Conservation (phyloP, 805 yeast genomes). For the baker's yeast (Saccharomyces cerevisiae) region DNA sequence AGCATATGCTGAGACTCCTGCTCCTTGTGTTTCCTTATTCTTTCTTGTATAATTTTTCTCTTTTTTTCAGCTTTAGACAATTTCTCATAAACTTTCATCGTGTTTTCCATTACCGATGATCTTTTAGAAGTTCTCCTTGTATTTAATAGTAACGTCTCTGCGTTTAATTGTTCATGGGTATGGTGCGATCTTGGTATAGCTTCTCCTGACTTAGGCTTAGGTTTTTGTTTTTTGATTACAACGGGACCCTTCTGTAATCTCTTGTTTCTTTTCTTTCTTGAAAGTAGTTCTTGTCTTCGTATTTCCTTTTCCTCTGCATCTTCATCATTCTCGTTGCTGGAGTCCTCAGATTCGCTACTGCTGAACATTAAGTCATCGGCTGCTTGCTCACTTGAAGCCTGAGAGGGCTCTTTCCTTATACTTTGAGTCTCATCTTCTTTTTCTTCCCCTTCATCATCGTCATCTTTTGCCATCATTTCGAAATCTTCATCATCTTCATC, state of each 20-base stretch:
- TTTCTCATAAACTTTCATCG: constrained; percentile 65
- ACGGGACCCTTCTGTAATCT: constrained; percentile 21
- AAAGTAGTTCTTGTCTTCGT: constrained; percentile 33
- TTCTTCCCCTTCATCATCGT: constrained; percentile 24
- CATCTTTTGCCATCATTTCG: constrained; percentile 22
- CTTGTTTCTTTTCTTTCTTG: constrained; percentile 16
- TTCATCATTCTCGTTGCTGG: constrained; percentile 40
- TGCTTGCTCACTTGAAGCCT: constrained; percentile 5
- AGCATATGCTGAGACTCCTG: constrained; percentile 32
- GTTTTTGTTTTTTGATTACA: constrained; percentile 27
- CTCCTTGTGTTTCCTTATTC: constrained; percentile 39
- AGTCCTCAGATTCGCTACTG: constrained; percentile 29
- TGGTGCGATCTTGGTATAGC: constrained; percentile 3
- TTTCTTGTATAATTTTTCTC: constrained; percentile 38
- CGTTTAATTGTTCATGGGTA: constrained; percentile 32
- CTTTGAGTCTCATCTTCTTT: constrained; percentile 15
- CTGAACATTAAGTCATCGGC: constrained; percentile 28
- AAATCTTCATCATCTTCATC: constrained; percentile 50
- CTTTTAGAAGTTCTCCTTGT: constrained; percentile 70
- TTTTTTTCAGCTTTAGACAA: constrained; percentile 61
- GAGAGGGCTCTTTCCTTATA: constrained; percentile 2
- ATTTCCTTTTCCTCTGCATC: constrained; percentile 65
- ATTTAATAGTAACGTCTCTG: constrained; percentile 44
- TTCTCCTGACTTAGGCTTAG: constrained; percentile 19
- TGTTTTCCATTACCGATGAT: constrained; percentile 66